These are phyloP conservation scores for Phytophthora ramorum DNA, from an alignment of 352 stramenopile species.

Conservation along the genomic window DNA sequence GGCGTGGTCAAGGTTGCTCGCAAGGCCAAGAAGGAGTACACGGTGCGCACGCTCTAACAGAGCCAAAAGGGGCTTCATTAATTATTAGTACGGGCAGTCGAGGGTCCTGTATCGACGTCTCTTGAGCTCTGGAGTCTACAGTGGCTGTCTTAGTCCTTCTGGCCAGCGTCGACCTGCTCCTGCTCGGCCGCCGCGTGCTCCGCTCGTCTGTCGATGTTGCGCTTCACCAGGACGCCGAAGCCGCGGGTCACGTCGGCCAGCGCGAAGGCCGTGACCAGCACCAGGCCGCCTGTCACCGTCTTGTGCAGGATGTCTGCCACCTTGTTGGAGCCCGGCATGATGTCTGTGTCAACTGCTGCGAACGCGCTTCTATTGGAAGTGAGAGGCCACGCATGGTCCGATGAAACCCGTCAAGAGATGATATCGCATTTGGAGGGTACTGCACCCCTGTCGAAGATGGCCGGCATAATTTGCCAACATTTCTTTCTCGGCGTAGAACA, in stretches of 20 bases:
- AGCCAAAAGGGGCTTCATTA: constrained; percentile 30
- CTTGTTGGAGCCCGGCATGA: constrained; percentile 33
- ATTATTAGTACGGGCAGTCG: constrained; percentile 21
- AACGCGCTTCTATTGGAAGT: constrained; percentile 21
- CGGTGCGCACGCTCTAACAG: constrained; percentile 60
- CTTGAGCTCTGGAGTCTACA: background rate
- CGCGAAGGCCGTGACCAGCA: constrained; percentile 68
- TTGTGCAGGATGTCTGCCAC: constrained; percentile 85
- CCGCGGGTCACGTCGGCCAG: constrained; percentile 82
- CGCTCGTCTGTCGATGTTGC: constrained; percentile 73
- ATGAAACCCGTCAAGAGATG: background rate
- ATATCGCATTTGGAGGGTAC: background rate
- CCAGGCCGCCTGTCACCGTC: constrained; percentile 77
- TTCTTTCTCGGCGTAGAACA: no score
- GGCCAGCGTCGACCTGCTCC: constrained; percentile 19
- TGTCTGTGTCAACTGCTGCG: constrained; percentile 12
- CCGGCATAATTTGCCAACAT: constrained; percentile 15
- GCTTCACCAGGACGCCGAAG: constrained; percentile 82
- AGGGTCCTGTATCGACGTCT: constrained; percentile 7
- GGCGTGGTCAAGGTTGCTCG: constrained; percentile 39
- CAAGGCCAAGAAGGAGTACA: constrained; percentile 75
- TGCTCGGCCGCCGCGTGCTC: constrained; percentile 25
- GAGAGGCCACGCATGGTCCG: background rate
- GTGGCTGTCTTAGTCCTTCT: constrained; percentile 37
- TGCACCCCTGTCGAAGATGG: background rate